phyloP scores from a whole-genome alignment of 2,329 filamentous ascomycete genomes.

The Talaromyces sp. region DNA sequence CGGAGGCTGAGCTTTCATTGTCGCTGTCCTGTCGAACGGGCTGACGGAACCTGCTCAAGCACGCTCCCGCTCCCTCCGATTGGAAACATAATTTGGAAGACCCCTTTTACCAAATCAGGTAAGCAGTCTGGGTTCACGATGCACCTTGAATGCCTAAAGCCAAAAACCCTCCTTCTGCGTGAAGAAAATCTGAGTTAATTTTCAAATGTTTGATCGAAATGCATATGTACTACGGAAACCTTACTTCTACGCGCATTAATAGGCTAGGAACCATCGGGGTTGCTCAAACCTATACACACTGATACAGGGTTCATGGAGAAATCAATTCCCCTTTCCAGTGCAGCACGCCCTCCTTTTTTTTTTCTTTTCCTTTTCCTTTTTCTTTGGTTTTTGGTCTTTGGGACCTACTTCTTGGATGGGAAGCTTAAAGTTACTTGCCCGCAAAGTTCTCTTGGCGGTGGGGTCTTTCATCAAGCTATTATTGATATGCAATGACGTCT shows the following conservation, averaged over 20 bases:
- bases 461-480: not conserved
- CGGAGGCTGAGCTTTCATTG: not conserved
- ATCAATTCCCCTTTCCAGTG: not conserved
- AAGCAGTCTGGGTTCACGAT: not conserved
- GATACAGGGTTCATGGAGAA: not conserved
- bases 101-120: not conserved
- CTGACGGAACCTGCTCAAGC: not conserved
- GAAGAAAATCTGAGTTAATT: not conserved
- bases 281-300: not conserved
- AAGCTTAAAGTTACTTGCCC: not conserved
- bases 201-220: not conserved
- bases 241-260: not conserved
- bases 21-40: not conserved
- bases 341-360: not conserved
- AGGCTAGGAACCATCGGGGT: not conserved
- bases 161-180: not conserved
- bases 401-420: not conserved
- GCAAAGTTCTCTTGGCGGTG: not conserved
- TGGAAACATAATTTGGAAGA: not conserved
- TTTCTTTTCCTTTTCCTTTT: too few species aligned
- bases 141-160: not conserved
- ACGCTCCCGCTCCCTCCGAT: not conserved
- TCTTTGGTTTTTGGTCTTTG: too few species aligned
- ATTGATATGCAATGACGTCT: not conserved
- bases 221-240: not conserved